Evolutionary conservation across 2,329 filamentous ascomycete species (phyloP).

Genomic region (Trichoderma atroviride): DNA sequence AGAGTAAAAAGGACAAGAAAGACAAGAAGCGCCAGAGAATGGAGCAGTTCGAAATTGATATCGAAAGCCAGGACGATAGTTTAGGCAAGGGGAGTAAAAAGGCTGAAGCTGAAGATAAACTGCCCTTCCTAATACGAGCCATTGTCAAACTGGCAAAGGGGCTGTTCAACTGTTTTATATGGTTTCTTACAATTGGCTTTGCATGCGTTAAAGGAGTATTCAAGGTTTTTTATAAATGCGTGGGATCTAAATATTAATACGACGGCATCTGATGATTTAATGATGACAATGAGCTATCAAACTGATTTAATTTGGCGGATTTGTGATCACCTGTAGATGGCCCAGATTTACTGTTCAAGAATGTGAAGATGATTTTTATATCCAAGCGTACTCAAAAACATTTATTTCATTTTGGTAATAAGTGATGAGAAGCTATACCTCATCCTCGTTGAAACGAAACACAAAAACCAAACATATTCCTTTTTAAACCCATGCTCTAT

Average conservation of each 20-base stretch:
- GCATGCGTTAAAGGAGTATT: conserved; percentile 56
- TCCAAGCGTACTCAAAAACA: background rate
- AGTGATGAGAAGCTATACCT: background rate
- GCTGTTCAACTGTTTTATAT: conserved; percentile 61
- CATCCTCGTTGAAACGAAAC: background rate
- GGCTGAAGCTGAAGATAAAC: conserved; percentile 49
- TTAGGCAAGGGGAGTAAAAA: conserved; percentile 42
- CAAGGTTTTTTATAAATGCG: conserved; percentile 54
- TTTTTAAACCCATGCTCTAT: background rate
- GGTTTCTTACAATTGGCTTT: conserved; percentile 58
- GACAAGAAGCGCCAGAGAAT: conserved; percentile 45
- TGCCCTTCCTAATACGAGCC: conserved; percentile 53
- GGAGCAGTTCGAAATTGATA: conserved; percentile 62
- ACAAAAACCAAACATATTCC: background rate
- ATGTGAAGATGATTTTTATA: background rate
- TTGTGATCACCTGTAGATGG: background rate
- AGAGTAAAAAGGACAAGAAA: conserved; percentile 53
- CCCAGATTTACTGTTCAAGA: background rate
- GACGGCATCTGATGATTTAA: conserved; percentile 17
- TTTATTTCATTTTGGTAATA: background rate
- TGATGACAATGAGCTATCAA: background rate
- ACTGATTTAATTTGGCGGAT: background rate
- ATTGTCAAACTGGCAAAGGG: conserved; percentile 55
- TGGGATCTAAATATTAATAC: conserved; percentile 48
- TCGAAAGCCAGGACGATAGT: conserved; percentile 63